Percentiles rank a stretch among this genome's conserved stretches.
Conservation (phyloP, 1,284 basidiomycete genomes). For the Ustilago nuda region DNA sequence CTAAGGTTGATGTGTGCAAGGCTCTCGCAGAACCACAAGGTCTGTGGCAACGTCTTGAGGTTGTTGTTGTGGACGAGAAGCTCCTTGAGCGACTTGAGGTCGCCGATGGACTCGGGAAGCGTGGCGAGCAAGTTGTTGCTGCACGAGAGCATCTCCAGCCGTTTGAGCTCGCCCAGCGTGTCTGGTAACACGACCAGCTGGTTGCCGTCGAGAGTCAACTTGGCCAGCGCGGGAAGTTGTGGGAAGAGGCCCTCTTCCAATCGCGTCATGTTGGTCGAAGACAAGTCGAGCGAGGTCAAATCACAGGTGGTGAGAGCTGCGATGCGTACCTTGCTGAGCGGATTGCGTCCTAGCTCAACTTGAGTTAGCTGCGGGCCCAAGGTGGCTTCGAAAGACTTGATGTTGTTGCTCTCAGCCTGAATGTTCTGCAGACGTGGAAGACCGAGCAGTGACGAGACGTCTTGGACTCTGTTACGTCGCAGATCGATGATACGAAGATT, state of each 20-base stretch:
- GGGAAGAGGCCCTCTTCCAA: slow-evolving; percentile 75
- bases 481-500: slow-evolving; percentile 64
- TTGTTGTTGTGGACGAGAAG: slow-evolving; percentile 94
- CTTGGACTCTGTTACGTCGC: slow-evolving; percentile 62
- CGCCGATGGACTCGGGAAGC: slow-evolving; percentile 83
- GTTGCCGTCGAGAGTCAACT: slow-evolving; percentile 71
- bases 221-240: slow-evolving; percentile 57
- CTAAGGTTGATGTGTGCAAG: slow-evolving; percentile 84
- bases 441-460: slow-evolving; percentile 56
- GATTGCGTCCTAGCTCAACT: slow-evolving; percentile 64
- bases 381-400: slow-evolving; percentile 62
- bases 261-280: slow-evolving; percentile 87
- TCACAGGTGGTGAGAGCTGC: slow-evolving; percentile 73
- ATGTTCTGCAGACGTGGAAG: slow-evolving; percentile 59
- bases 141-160: slow-evolving; percentile 82
- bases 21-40: slow-evolving; percentile 86
- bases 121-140: slow-evolving; percentile 87
- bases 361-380: slow-evolving; percentile 49
- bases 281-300: slow-evolving; percentile 86
- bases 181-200: slow-evolving; percentile 87
- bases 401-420: slow-evolving; percentile 63
- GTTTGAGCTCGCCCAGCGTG: slow-evolving; percentile 79
- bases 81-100: slow-evolving; percentile 79
- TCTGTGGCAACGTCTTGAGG: slow-evolving; percentile 79
- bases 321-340: slow-evolving; percentile 61